A percentile compares a stretch with the other conserved stretches of the same genome.
These are phyloP conservation scores for Sorghum bicolor DNA, from an alignment of 176 grass and related monocot species.

Conservation along the genomic window DNA sequence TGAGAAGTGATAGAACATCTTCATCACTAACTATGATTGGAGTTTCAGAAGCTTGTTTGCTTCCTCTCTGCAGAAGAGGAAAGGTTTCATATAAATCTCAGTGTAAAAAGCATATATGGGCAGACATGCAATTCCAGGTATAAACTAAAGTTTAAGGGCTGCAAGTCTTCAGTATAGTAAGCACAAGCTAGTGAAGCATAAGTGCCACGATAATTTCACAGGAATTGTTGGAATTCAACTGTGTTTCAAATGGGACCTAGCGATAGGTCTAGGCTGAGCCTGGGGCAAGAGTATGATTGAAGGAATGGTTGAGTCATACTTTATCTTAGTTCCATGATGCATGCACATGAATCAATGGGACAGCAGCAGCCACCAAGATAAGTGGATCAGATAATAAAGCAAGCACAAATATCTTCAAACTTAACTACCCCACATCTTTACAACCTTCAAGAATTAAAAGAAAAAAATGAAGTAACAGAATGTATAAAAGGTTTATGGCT, in stretches of 20 bases:
- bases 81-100: conserved; percentile 17
- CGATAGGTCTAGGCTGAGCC: not conserved
- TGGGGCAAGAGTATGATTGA: not conserved
- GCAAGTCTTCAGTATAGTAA: not conserved
- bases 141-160: conserved; percentile 15
- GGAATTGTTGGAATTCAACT: not conserved
- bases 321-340: conserved; percentile 3
- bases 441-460: not conserved
- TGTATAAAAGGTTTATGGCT: not conserved
- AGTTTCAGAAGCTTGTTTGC: conserved; percentile 57
- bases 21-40: conserved; percentile 54
- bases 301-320: not conserved
- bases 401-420: not conserved
- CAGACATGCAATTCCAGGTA: conserved; percentile 12
- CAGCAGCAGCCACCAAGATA: not conserved
- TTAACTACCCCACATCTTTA: not conserved
- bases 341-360: not conserved
- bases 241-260: not conserved
- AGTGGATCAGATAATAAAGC: not conserved
- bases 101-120: conserved; percentile 11
- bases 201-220: not conserved
- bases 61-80: conserved; percentile 53
- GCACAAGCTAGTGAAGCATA: not conserved
- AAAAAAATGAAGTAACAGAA: not conserved
- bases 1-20: conserved; percentile 66